Evolutionary conservation across 1,284 basidiomycete species (phyloP).

Genomic region (Xanthoconium separans): DNA sequence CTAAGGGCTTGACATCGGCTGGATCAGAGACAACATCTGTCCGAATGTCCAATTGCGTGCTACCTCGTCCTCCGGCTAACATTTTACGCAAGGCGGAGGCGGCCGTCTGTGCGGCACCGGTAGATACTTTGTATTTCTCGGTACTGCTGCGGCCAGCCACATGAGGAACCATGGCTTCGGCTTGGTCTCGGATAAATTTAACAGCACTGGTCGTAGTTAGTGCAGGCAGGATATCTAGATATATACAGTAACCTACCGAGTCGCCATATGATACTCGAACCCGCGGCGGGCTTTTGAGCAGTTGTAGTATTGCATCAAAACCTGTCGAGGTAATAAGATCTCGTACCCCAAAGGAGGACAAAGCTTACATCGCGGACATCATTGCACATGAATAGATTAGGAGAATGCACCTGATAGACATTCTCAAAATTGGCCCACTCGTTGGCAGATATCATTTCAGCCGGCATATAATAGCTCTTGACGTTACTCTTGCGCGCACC

Average conservation of each 20-base stretch:
- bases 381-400: conserved; percentile 81
- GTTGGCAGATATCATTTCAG: conserved; percentile 60
- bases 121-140: conserved; percentile 37
- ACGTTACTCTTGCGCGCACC: conserved; percentile 31
- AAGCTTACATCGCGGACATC: conserved; percentile 70
- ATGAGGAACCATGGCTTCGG: conserved; percentile 44
- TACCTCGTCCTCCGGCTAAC: conserved; percentile 49
- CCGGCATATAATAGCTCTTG: conserved; percentile 60
- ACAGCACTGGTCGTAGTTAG: conserved; percentile 55
- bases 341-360: conserved; percentile 1
- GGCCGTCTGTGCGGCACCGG: conserved; percentile 55
- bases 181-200: conserved; percentile 83
- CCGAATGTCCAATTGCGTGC: conserved; percentile 45
- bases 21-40: conserved; percentile 29
- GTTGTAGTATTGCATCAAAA: conserved; percentile 90
- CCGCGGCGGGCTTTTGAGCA: conserved; percentile 75
- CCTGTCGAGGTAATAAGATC: conserved; percentile 39
- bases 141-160: conserved; percentile 34
- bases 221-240: not conserved
- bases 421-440: conserved; percentile 88
- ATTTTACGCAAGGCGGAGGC: conserved; percentile 64
- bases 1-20: conserved; percentile 53
- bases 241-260: conserved; percentile 53
- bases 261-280: conserved; percentile 87
- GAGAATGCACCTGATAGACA: conserved; percentile 89